Evolutionary conservation across 495 filamentous ascomycete genomes (phyloP), one percentile per base, ranked within the genome.

Genomic region (Jackrogersella multiformis): DNA sequence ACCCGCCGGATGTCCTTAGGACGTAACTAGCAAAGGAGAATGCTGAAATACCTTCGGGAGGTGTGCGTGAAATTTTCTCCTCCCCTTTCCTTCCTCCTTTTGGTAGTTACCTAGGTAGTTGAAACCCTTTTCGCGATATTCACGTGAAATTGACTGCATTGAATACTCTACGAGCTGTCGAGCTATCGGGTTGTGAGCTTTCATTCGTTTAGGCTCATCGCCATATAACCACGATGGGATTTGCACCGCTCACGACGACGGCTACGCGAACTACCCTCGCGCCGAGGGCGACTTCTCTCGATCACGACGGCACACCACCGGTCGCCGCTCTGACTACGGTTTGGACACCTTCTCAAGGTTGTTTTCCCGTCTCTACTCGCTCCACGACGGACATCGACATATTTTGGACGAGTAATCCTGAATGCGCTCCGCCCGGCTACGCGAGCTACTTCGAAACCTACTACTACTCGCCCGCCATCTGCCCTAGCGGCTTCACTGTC

Each of bases 391-490:
- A 62, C 9, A 62, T 68, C 28, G 52, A 62, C 18, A 35, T 56
- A 32, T 68, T 68, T n/a, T 70, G 56, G 67, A 51, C 41, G 7
- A 35, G 21, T 9, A 26, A 30, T 52, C 28, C 56, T 1, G 42
- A 60, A 26, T 65, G 56, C 21, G 51, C 45, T n/a, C 60, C 61
- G 10, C 55, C 61, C 16, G 55, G 55, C 46, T 70, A 61, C 28
- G 48, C 54, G 4, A 65, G 38, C 41, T 70, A 61, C 44, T 61
- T 46, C 16, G 48, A 60, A 13, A 65, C 56, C 10, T 64, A 51
- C 21, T 70, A 66, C 23, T 70, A 70, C 38, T 70, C 67, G 7
- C 67, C 67, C 18, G 61, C 67, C 21, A 56, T 66, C 36, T 66
- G 61, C 30, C 58, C 64, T 4, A 66, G 49, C 26, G 62, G 62